Evolutionary conservation across 2,329 filamentous ascomycete genomes (phyloP), one percentile per base, ranked within the genome.

Genomic region (Penicillium paneum): DNA sequence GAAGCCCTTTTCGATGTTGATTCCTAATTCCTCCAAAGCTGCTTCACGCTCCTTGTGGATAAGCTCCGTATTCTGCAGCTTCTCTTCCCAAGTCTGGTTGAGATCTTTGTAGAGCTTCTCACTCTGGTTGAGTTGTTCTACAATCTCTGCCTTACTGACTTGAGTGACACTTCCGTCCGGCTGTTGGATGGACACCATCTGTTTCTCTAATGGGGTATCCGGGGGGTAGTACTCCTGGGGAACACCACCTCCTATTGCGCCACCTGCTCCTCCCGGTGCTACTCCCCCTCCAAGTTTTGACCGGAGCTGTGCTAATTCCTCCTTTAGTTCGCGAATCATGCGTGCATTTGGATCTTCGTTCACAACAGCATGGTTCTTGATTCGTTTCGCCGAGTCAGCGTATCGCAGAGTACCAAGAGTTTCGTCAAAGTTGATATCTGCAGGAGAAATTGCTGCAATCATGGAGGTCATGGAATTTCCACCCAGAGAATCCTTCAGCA

Each of bases 381-480:
- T 99, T 66, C 94, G 87, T 78, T 99, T 99, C 26, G 94, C 94
- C 8, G 91, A 97, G 71, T 99, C 93, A 52, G 95, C 94, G 74
- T 99, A 99, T 67, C 95, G 86, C 28, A 99, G 81, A 0, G 94
- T 99, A 71, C 92, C 94, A 17, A 99, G 81, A 0, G 95, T 99
- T 75, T 99, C 94, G 63, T 99, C 94, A 70, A 96, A 97, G 75
- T 99, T 99, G 78, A 97, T 97, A 74, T 99, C 94, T 51, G 94
- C 94, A 4, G 94, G 94, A 67, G 92, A 97, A 70, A 99, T 97
- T 49, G 93, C 93, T 47, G 94, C 95, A 80, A 99, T 99, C 95
- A 99, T 99, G 56, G 94, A 94, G 24, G 94, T 99, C 90, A 97
- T 93, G 72, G 93, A 97, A 80, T 99, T 99, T 68, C 94, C 94